phyloP scores from a whole-genome alignment of 305 asterid species.

The Fraxinus velutina region DNA sequence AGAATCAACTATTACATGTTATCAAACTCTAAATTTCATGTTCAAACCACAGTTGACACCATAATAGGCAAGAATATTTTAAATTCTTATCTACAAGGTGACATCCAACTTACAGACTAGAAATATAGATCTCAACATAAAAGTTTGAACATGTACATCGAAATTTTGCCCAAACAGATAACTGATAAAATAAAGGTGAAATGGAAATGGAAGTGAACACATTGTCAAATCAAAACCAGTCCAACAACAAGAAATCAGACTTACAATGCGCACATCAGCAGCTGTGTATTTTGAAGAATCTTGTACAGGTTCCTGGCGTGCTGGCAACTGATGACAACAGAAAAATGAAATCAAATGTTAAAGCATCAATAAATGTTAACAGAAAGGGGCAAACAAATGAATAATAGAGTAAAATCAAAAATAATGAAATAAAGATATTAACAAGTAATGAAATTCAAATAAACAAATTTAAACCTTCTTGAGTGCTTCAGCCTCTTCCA shows the following conservation, averaged over 20 bases:
- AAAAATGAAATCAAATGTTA: slow-evolving; percentile 5
- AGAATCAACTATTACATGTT: slow-evolving; percentile 11
- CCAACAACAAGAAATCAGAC: slow-evolving; percentile 25
- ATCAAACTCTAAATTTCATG: slow-evolving; percentile 4
- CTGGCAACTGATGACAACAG: slow-evolving; percentile 48
- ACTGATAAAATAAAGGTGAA: neutral
- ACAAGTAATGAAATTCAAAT: slow-evolving; percentile 12
- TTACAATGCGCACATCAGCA: slow-evolving; percentile 85
- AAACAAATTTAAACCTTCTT: slow-evolving; percentile 49
- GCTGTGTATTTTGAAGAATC: slow-evolving; percentile 82
- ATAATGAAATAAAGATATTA: neutral
- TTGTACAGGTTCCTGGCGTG: slow-evolving; percentile 55
- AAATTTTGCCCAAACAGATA: neutral
- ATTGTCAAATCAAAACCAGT: neutral
- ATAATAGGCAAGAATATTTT: neutral
- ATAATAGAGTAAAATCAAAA: slow-evolving; percentile 8
- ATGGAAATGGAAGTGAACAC: neutral
- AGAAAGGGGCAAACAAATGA: neutral
- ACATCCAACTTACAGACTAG: neutral
- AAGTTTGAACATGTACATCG: neutral
- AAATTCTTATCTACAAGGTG: neutral
- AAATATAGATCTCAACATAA: slow-evolving; percentile 6
- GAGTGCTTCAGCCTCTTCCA: slow-evolving; percentile 96
- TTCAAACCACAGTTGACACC: neutral
- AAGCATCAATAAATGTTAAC: neutral